Evolutionary conservation across 208 protist species (phyloP).

Genomic region (Leishmania gerbilli): DNA sequence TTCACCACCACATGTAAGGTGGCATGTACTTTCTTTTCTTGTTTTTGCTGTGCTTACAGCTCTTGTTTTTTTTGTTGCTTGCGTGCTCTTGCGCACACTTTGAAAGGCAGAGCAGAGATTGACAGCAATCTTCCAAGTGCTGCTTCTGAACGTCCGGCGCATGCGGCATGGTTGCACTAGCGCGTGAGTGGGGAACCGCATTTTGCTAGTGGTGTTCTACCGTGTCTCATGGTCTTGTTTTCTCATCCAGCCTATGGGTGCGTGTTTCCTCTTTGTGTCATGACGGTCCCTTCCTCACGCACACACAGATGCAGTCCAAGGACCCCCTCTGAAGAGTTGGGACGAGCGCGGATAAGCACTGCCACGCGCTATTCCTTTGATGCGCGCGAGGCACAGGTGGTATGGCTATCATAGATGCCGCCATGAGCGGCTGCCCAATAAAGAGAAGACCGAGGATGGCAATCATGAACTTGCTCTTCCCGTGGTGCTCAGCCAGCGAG

Average conservation of each 20-base stretch:
- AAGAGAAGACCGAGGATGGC: background rate
- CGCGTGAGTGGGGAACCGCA: background rate
- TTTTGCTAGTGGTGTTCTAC: background rate
- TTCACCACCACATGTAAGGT: background rate
- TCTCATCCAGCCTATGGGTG: background rate
- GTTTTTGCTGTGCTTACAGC: background rate
- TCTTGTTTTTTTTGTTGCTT: too few relatives aligned
- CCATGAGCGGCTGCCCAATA: background rate
- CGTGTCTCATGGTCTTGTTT: background rate
- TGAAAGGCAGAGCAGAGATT: background rate
- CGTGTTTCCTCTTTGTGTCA: background rate
- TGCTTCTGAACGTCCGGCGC: too few relatives aligned
- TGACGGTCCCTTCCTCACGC: background rate
- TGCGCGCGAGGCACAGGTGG: background rate
- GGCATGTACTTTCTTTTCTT: background rate
- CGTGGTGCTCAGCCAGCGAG: background rate
- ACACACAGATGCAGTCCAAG: too few relatives aligned
- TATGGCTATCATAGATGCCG: too few relatives aligned
- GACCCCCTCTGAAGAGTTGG: background rate
- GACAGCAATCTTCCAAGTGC: background rate
- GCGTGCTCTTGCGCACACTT: background rate
- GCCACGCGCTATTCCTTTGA: background rate
- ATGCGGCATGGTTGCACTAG: background rate
- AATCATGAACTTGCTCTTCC: background rate
- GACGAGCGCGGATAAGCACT: background rate